Percentiles rank a stretch among this genome's conserved stretches.
Conservation (phyloP, 257 asterid genomes). For the Fraxinus quadrangulata region DNA sequence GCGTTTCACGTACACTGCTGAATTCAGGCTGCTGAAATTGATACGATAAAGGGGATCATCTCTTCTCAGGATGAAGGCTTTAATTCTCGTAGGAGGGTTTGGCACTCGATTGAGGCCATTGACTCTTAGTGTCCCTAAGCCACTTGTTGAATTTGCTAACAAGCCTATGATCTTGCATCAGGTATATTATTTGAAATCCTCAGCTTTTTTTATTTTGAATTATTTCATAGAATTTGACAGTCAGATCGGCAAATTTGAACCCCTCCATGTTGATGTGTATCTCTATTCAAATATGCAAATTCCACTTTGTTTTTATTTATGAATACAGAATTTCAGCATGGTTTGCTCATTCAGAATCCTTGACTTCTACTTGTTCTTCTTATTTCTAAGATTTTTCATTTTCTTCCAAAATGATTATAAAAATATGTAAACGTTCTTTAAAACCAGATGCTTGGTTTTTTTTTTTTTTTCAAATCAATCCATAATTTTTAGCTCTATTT, state of each 20-base stretch:
- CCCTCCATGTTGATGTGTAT: neutral
- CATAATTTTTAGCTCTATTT: neutral
- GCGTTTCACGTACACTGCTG: neutral
- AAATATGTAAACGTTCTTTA: neutral
- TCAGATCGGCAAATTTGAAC: neutral
- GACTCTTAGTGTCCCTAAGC: too few species aligned
- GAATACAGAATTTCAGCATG: neutral
- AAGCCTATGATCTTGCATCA: too few species aligned
- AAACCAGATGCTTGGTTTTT: neutral
- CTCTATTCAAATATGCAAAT: neutral
- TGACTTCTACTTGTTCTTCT: neutral
- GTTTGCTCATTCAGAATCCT: neutral
- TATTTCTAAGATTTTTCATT: neutral
- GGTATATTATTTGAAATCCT: too few species aligned
- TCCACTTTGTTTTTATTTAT: neutral
- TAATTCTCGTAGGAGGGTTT: too few species aligned
- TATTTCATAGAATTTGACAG: neutral
- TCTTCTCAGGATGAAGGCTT: too few species aligned
- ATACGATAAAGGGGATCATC: neutral
- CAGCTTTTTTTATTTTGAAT: too few species aligned
- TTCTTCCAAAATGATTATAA: neutral
- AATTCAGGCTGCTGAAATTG: constrained; percentile 24
- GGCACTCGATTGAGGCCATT: too few species aligned
- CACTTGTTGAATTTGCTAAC: too few species aligned
- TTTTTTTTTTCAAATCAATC: neutral